A percentile compares a stretch with the other conserved stretches of the same genome.
Evolutionary conservation across 2,329 filamentous ascomycete genomes (phyloP).

Genomic region (Neofusicoccum cordaticola): DNA sequence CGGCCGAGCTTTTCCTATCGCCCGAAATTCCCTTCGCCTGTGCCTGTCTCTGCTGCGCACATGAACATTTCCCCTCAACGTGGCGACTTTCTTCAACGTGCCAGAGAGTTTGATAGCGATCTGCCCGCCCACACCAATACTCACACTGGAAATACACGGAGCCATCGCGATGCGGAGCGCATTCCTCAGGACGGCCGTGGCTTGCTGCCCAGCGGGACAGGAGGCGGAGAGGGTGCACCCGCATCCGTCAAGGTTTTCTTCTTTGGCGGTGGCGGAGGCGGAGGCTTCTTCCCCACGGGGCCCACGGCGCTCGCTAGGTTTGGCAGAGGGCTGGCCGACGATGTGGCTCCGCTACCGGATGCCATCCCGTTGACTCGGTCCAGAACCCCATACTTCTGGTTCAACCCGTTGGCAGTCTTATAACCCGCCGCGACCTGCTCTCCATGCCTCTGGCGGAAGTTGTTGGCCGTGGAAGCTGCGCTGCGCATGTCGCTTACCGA

Average conservation of each 20-base stretch:
- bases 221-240: conserved; percentile 45
- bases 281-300: conserved; percentile 49
- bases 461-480: conserved; percentile 61
- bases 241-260: conserved; percentile 42
- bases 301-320: background rate
- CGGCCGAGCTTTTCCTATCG: conserved; percentile 10
- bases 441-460: conserved; percentile 68
- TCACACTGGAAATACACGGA: background rate
- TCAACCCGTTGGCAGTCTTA: conserved; percentile 55
- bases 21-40: background rate
- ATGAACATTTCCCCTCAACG: background rate
- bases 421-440: conserved; percentile 64
- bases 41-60: background rate
- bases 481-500: conserved; percentile 57
- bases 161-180: background rate
- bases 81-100: background rate
- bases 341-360: conserved; percentile 19
- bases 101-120: background rate
- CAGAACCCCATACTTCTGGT: conserved; percentile 60
- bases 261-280: conserved; percentile 59
- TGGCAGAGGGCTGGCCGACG: conserved; percentile 16
- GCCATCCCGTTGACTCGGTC: conserved; percentile 47
- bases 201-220: conserved; percentile 57
- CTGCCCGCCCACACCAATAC: background rate
- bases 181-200: conserved; percentile 31